These are phyloP conservation scores for Malus domestica DNA, from an alignment of 306 rosid species.

Conservation along the genomic window DNA sequence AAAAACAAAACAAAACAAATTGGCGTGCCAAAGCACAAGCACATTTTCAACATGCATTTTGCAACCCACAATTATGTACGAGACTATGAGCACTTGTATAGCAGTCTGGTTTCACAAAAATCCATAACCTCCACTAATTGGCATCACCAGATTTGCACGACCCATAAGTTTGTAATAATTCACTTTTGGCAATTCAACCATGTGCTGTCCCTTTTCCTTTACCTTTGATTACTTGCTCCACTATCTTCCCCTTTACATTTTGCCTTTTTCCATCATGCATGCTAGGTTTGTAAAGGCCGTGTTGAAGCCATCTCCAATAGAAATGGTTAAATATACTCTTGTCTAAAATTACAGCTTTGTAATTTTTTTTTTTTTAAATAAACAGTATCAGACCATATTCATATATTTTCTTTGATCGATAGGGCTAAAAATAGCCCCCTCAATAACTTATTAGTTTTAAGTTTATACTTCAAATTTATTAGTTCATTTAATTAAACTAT, in stretches of 20 bases:
- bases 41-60: conserved; percentile 12
- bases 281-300: neutral
- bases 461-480: no score
- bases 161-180: conserved; percentile 13
- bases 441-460: no score
- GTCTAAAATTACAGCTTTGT: no score
- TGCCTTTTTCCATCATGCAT: neutral
- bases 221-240: conserved; percentile 7
- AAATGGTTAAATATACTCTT: no score
- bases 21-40: neutral
- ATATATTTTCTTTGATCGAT: no score
- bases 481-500: no score
- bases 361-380: no score
- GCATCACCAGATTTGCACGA: neutral
- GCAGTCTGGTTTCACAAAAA: neutral
- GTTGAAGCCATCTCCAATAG: neutral
- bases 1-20: neutral
- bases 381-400: no score
- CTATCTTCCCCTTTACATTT: neutral
- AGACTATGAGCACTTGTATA: conserved; percentile 14
- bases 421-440: no score
- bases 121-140: conserved; percentile 6
- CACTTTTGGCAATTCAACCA: conserved; percentile 11
- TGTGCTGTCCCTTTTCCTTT: conserved; percentile 1
- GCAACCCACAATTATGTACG: conserved; percentile 6